Percentiles rank a stretch among this genome's conserved stretches.
Evolutionary conservation across 495 filamentous ascomycete genomes (phyloP).

Genomic region (Xylaria venustula): DNA sequence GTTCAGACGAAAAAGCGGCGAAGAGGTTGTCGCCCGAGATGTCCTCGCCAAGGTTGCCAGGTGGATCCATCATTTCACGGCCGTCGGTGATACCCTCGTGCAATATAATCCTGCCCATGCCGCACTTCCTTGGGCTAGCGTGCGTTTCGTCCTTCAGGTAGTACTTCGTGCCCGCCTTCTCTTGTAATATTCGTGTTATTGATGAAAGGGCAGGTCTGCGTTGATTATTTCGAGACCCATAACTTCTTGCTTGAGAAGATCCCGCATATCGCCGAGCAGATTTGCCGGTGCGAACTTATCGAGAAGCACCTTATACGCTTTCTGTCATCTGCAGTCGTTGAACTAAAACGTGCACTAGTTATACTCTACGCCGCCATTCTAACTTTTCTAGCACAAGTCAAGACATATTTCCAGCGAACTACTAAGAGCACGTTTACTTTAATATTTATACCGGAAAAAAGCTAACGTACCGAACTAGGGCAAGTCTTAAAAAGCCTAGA

Average conservation of each 20-base stretch:
- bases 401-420: too few species aligned
- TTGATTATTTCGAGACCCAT: neutral
- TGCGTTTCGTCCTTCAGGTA: slow-evolving; percentile 40
- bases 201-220: neutral
- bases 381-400: neutral
- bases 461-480: too few species aligned
- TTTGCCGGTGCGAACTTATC: neutral
- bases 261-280: neutral
- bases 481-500: too few species aligned
- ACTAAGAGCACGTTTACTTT: too few species aligned
- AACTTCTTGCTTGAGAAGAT: neutral
- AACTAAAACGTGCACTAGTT: neutral
- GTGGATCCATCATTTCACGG: slow-evolving; percentile 42
- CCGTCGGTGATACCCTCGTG: slow-evolving; percentile 37
- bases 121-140: slow-evolving; percentile 45
- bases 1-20: too few species aligned
- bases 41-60: slow-evolving; percentile 16
- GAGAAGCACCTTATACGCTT: neutral
- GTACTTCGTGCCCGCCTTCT: too few species aligned
- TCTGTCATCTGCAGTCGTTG: neutral
- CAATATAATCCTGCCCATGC: slow-evolving; percentile 45
- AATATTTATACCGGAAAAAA: too few species aligned
- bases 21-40: too few species aligned
- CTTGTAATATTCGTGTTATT: too few species aligned
- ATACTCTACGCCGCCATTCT: neutral